Evolutionary conservation across 495 filamentous ascomycete species (phyloP).

Genomic region (Parathielavia appendiculata): DNA sequence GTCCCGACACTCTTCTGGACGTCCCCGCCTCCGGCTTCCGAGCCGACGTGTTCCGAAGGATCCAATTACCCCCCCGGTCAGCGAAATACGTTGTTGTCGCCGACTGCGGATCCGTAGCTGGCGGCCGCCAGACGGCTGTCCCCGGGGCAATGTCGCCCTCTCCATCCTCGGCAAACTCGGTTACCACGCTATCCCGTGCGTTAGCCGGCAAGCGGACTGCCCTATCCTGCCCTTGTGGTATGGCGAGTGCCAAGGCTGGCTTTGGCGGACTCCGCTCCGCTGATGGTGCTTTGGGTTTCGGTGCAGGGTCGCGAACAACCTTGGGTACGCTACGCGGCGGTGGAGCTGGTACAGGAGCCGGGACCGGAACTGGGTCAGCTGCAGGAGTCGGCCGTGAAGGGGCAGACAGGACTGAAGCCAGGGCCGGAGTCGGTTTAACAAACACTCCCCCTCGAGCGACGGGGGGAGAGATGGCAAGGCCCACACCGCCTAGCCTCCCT

Average conservation of each 20-base stretch:
- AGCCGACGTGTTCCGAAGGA: slow-evolving; percentile 29
- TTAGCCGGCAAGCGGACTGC: slow-evolving; percentile 13
- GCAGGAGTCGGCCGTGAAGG: not conserved
- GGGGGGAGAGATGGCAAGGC: slow-evolving; percentile 36
- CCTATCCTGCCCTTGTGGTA: slow-evolving; percentile 21
- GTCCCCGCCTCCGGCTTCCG: slow-evolving; percentile 7
- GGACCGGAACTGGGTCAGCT: not conserved
- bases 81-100: slow-evolving; percentile 39
- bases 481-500: slow-evolving; percentile 26
- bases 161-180: slow-evolving; percentile 47
- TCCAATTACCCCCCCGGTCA: slow-evolving; percentile 45
- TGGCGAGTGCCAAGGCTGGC: slow-evolving; percentile 33
- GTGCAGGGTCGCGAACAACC: slow-evolving; percentile 11
- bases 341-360: not conserved
- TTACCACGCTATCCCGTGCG: slow-evolving; percentile 38
- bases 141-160: slow-evolving; percentile 32
- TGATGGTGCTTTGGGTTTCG: slow-evolving; percentile 20
- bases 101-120: slow-evolving; percentile 34
- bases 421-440: not conserved
- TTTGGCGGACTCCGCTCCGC: slow-evolving; percentile 26
- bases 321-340: not conserved
- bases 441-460: slow-evolving; percentile 2
- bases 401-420: not conserved
- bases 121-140: slow-evolving; percentile 39
- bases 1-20: slow-evolving; percentile 10